Evolutionary conservation across 768 basidiomycete genomes (phyloP).

Genomic region (Terana coerulea): DNA sequence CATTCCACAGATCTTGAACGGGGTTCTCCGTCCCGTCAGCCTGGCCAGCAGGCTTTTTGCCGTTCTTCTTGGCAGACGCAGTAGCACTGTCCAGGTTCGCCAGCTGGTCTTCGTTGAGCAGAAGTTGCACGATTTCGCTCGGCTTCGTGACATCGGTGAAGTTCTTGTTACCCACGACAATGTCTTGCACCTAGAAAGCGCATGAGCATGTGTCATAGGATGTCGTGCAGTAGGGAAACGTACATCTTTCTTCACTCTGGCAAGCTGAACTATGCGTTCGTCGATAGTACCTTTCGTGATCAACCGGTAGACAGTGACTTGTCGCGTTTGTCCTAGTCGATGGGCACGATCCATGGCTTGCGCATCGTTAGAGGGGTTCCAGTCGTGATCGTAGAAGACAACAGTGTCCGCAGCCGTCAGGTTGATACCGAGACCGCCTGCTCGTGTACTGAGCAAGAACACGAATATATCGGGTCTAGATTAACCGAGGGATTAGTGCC

Average conservation of each 20-base stretch:
- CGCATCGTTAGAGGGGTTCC: slow-evolving; percentile 97
- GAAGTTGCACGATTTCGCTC: slow-evolving; percentile 92
- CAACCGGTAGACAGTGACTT: slow-evolving; percentile 94
- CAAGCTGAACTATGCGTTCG: slow-evolving; percentile 94
- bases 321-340: slow-evolving; percentile 92
- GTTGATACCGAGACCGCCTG: slow-evolving; percentile 96
- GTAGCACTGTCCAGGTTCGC: slow-evolving; percentile 55
- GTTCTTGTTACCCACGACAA: slow-evolving; percentile 96
- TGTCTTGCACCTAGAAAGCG: slow-evolving; percentile 88
- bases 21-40: slow-evolving; percentile 33
- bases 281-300: slow-evolving; percentile 95
- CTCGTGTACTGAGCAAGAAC: slow-evolving; percentile 88
- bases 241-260: slow-evolving; percentile 96
- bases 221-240: slow-evolving; percentile 20
- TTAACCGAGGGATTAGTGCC: slow-evolving; percentile 1
- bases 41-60: slow-evolving; percentile 32
- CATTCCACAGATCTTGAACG: slow-evolving; percentile 74
- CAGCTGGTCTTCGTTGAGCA: slow-evolving; percentile 93
- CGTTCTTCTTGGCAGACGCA: slow-evolving; percentile 31
- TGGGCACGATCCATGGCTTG: slow-evolving; percentile 99
- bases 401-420: slow-evolving; percentile 95
- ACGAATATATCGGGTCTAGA: slow-evolving; percentile 82
- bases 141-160: slow-evolving; percentile 91
- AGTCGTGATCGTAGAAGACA: slow-evolving; percentile 91
- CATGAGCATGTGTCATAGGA: slow-evolving; percentile 4